phyloP scores from a whole-genome alignment of 2,329 filamentous ascomycete species.

The Ophiostoma montium region DNA sequence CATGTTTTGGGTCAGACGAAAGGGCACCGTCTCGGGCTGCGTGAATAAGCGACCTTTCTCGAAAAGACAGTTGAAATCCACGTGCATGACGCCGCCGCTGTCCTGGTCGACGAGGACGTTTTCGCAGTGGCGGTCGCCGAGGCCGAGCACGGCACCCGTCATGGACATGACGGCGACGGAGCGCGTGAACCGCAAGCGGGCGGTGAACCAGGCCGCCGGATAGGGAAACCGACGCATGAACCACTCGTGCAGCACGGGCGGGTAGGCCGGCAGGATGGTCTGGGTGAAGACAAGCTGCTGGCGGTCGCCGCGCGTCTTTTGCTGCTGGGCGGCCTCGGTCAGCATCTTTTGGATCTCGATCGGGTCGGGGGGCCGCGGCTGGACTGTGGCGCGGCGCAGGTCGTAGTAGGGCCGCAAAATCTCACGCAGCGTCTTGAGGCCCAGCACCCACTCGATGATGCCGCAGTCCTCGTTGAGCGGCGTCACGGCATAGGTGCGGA shows the following conservation, averaged over 20 bases:
- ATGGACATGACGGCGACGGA: slow-evolving; percentile 99
- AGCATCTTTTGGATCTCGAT: slow-evolving; percentile 45
- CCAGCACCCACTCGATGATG: slow-evolving; percentile 96
- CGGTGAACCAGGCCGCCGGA: slow-evolving; percentile 81
- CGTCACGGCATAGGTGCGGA: slow-evolving; percentile 93
- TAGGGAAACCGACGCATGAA: slow-evolving; percentile 92
- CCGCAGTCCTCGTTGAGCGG: slow-evolving; percentile 96
- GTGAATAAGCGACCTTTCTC: slow-evolving; percentile 94
- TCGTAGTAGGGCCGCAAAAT: slow-evolving; percentile 40
- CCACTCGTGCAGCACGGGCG: slow-evolving; percentile 80
- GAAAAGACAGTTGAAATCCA: slow-evolving; percentile 99
- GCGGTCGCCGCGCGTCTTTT: slow-evolving; percentile 38
- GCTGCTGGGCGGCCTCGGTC: slow-evolving; percentile 43
- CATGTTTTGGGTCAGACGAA: slow-evolving; percentile 98
- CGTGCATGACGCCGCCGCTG: slow-evolving; percentile 87
- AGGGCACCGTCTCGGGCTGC: slow-evolving; percentile 88
- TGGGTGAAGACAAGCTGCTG: slow-evolving; percentile 54
- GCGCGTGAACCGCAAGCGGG: slow-evolving; percentile 76
- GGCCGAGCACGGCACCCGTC: slow-evolving; percentile 82
- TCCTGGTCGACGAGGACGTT: slow-evolving; percentile 93
- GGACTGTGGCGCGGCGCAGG: slow-evolving; percentile 60
- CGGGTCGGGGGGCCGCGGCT: slow-evolving; percentile 59
- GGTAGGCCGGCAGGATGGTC: slow-evolving; percentile 50
- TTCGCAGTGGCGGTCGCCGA: slow-evolving; percentile 92
- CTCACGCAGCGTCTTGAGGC: slow-evolving; percentile 84